These are phyloP conservation scores for Neurospora pannonica DNA, from an alignment of 495 filamentous ascomycete genomes.

Conservation along the genomic window DNA sequence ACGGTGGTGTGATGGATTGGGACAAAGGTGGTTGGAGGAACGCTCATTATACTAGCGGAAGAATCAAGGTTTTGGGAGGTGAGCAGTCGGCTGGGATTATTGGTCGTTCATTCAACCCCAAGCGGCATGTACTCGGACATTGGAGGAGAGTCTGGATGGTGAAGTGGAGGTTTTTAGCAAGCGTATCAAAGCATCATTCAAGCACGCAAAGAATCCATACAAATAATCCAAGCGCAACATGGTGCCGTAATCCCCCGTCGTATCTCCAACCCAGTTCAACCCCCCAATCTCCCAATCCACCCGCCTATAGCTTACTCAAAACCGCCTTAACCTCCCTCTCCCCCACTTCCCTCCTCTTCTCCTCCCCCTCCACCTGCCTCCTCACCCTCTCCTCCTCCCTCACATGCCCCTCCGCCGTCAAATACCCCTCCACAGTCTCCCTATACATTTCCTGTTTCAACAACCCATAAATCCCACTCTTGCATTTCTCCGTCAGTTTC, in stretches of 20 bases:
- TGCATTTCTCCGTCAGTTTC: conserved; percentile 47
- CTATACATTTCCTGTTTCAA: conserved; percentile 68
- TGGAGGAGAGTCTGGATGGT: neutral
- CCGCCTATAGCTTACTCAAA: neutral
- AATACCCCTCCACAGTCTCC: conserved; percentile 40
- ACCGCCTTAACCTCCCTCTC: conserved; percentile 34
- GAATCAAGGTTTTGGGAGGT: neutral
- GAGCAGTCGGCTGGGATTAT: neutral
- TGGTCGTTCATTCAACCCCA: neutral
- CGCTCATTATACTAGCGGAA: neutral
- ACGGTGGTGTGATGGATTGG: neutral
- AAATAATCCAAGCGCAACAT: too few species aligned
- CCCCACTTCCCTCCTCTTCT: conserved; percentile 21
- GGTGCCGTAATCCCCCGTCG: too few species aligned
- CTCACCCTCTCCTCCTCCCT: conserved; percentile 39
- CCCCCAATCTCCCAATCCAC: too few species aligned
- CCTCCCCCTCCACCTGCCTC: conserved; percentile 23
- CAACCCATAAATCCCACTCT: conserved; percentile 53
- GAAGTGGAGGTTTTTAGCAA: too few species aligned
- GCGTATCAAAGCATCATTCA: too few species aligned
- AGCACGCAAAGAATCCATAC: too few species aligned
- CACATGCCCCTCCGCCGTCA: conserved; percentile 34
- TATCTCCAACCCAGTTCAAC: too few species aligned
- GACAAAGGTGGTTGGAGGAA: neutral
- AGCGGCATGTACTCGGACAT: neutral